Evolutionary conservation across 2,329 filamentous ascomycete genomes (phyloP).

Genomic region (Trichophyton rubrum): DNA sequence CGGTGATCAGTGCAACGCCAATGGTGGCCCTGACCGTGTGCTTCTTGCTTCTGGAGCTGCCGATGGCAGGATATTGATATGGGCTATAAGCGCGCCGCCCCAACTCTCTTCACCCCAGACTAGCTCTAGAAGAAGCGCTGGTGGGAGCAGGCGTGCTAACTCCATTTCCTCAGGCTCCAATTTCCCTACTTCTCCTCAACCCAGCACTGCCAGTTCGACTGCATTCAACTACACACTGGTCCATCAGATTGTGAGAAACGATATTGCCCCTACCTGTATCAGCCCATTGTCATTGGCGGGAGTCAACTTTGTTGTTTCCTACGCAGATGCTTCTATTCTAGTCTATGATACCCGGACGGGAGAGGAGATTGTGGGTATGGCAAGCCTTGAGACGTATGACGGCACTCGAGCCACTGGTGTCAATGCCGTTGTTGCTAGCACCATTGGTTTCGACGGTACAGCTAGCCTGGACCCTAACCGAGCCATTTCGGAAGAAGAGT

Average conservation of each 20-base stretch:
- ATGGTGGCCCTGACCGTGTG: constrained; percentile 73
- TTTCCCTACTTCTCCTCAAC: constrained; percentile 81
- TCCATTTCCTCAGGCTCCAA: constrained; percentile 90
- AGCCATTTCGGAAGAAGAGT: constrained; percentile 56
- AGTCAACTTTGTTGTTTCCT: constrained; percentile 85
- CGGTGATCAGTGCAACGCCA: constrained; percentile 55
- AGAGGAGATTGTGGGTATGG: constrained; percentile 86
- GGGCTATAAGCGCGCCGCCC: constrained; percentile 85
- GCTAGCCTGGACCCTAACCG: constrained; percentile 50
- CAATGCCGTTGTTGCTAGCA: constrained; percentile 82
- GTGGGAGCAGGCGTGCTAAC: constrained; percentile 72
- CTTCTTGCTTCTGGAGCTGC: constrained; percentile 83
- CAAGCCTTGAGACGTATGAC: constrained; percentile 86
- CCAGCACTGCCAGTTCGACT: constrained; percentile 69
- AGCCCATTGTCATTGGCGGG: constrained; percentile 72
- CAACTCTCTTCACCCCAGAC: constrained; percentile 71
- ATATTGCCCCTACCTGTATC: constrained; percentile 77
- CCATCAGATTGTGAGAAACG: constrained; percentile 65
- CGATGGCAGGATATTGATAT: constrained; percentile 82
- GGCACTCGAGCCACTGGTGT: constrained; percentile 71
- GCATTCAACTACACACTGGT: constrained; percentile 81
- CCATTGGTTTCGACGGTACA: constrained; percentile 59
- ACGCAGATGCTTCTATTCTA: constrained; percentile 76
- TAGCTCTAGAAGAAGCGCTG: constrained; percentile 52
- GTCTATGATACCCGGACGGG: constrained; percentile 87